phyloP scores from a whole-genome alignment of 106 monocot genomes.

The Acorus gramineus region DNA sequence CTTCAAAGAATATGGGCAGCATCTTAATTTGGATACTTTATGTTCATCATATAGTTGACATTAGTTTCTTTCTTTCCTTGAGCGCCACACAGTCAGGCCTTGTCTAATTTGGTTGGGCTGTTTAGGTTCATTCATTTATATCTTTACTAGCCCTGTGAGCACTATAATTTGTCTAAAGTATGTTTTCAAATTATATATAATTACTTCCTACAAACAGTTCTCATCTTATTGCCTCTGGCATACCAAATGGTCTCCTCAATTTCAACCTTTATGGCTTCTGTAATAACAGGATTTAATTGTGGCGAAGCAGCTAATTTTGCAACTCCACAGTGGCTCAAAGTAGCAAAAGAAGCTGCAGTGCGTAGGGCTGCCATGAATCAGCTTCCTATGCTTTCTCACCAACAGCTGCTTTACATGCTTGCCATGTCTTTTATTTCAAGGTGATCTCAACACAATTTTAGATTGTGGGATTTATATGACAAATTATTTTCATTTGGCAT shows the following conservation, averaged over 20 bases:
- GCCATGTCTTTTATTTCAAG: conserved; percentile 87
- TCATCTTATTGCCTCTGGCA: neutral
- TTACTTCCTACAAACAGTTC: neutral
- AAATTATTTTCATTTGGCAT: no score
- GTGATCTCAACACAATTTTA: conserved; percentile 19
- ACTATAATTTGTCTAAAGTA: no score
- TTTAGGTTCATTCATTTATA: no score
- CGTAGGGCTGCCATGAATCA: conserved; percentile 99
- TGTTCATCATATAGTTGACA: neutral
- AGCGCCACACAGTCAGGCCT: no score
- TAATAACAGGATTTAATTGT: conserved; percentile 80
- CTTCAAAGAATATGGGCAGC: no score
- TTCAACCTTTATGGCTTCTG: conserved; percentile 2
- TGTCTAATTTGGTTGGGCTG: no score
- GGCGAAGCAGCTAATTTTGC: conserved; percentile 99
- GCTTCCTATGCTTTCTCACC: conserved; percentile 98
- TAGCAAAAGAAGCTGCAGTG: conserved; percentile 95
- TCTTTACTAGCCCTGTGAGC: no score
- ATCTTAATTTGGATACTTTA: neutral
- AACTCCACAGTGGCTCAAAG: conserved; percentile 85
- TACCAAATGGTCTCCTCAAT: no score
- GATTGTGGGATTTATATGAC: no score
- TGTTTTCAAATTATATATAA: neutral
- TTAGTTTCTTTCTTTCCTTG: no score
- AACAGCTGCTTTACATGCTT: conserved; percentile 93